Percentiles rank a stretch among this genome's conserved stretches.
Conservation (phyloP, 169 alveolate genomes). For the Plasmodium fragile region DNA sequence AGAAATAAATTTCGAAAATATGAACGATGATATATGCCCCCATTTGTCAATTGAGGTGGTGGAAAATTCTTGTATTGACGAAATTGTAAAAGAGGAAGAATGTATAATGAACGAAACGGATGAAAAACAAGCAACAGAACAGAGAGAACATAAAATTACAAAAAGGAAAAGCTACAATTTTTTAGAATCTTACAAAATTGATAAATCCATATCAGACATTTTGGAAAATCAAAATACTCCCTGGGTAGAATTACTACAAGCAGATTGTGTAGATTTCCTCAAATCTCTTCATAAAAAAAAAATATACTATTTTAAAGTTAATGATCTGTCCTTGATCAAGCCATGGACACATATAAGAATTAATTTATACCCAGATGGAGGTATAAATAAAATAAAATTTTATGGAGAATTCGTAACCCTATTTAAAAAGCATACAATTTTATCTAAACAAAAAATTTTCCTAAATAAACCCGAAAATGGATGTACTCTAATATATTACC, state of each 20-base stretch:
- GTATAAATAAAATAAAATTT: conserved; percentile 65
- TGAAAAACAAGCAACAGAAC: background rate
- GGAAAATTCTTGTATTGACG: conserved; percentile 31
- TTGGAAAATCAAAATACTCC: conserved; percentile 70
- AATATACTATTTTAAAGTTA: conserved; percentile 56
- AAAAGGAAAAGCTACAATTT: conserved; percentile 60
- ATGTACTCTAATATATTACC: conserved; percentile 55
- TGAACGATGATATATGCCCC: conserved; percentile 72
- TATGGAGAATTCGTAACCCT: conserved; percentile 63
- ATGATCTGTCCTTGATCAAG: conserved; percentile 39
- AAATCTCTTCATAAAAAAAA: conserved; percentile 38
- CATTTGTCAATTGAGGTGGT: conserved; percentile 70
- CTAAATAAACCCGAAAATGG: conserved; percentile 76
- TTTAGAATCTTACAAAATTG: conserved; percentile 72
- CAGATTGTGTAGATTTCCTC: conserved; percentile 73
- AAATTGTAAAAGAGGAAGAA: conserved; percentile 68
- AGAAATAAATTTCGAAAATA: conserved; percentile 70
- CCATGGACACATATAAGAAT: conserved; percentile 74
- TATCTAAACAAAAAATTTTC: conserved; percentile 66
- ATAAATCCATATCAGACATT: conserved; percentile 67
- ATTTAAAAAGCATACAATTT: conserved; percentile 71
- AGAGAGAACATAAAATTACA: background rate
- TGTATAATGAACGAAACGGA: conserved; percentile 40
- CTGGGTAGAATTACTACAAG: conserved; percentile 75
- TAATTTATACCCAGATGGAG: conserved; percentile 77